phyloP scores from a whole-genome alignment of 2,329 filamentous ascomycete genomes.

The Podosphaera fusca region DNA sequence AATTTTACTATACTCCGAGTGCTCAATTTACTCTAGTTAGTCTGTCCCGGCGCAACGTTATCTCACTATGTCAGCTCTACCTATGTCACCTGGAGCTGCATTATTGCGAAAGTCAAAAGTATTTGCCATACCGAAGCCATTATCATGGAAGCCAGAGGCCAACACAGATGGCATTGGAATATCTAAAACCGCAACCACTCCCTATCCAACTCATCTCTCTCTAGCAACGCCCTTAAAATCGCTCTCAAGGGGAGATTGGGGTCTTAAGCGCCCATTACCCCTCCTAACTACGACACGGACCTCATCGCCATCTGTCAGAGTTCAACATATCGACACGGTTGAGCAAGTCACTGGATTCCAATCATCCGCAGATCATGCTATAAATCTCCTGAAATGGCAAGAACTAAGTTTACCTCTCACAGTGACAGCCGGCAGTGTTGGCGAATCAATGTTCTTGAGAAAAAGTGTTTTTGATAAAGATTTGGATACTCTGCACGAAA shows the following conservation, averaged over 20 bases:
- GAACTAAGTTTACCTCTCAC: conserved; percentile 55
- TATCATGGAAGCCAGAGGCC: conserved; percentile 35
- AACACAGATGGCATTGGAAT: conserved; percentile 24
- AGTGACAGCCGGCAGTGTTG: conserved; percentile 19
- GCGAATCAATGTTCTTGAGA: conserved; percentile 4
- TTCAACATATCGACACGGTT: conserved; percentile 59
- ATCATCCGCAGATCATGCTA: conserved; percentile 57
- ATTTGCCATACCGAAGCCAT: conserved; percentile 62
- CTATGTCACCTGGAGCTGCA: conserved; percentile 36
- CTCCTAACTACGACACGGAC: conserved; percentile 48
- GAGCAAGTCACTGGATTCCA: conserved; percentile 80
- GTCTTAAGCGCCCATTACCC: conserved; percentile 67
- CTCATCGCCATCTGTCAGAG: conserved; percentile 50
- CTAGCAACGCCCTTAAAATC: conserved; percentile 58
- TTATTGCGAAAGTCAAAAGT: conserved; percentile 72
- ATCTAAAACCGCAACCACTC: conserved; percentile 49
- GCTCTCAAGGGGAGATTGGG: conserved; percentile 67
- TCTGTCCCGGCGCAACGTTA: too few relatives aligned
- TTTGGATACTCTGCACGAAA: conserved; percentile 19
- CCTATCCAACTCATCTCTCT: conserved; percentile 62
- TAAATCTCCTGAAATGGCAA: conserved; percentile 67
- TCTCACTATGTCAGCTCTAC: conserved; percentile 14
- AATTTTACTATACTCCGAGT: conserved; percentile 8
- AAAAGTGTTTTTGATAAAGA: conserved; percentile 37
- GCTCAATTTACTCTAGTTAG: conserved; percentile 9